Base-by-base conservation (phyloP, 129 eudicot species). In the Arctium lappa region DNA sequence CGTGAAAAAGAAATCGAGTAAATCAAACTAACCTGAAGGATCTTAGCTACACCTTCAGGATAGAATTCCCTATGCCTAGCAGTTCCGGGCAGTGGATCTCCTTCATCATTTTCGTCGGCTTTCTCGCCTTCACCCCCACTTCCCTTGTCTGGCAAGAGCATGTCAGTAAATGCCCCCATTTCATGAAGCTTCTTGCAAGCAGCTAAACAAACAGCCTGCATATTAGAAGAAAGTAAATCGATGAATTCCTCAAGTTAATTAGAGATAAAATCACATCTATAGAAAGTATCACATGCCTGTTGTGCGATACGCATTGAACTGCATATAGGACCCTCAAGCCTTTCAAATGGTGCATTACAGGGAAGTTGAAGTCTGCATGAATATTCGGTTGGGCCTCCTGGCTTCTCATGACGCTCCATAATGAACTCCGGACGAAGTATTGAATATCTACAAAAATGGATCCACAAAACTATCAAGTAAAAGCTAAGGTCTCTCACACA, bases 101-200 rank as follows among this genome's bases (percentile, higher is more conserved):
- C 95, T 85, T 91, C 98, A 80, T 90, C 97, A 85, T 87, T 90
- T 75, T 88, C 92, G 66, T 90, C 99, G 63, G 85, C 79, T 82
- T 93, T 90, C 72, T 95, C 95, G 16, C 86, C 88, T 53, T 91
- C 98, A 80, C 84, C 95, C 79, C 89, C 93, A 83, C 89, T 91
- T 88, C 99, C 99, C 90, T 93, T 95, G 86, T 95, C 99, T 60
- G 99, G 99, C 92, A 95, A 95, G 66, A 95, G 95, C 99, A 95
- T 95, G 90, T 95, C 99, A 60, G 99, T 95, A 88, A 95, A 93
- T 72, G 98, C 99, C 53, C 99, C 98, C 97, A 93, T 91, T 89
- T 95, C 98, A 83, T 95, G 99, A 69, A 95, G 97, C 92, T 95
- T 95, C 94, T 95, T 95, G 88, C 99, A 95, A 86, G 99, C 99